Percentiles rank a stretch among this genome's conserved stretches.
Conservation (phyloP, 1,284 basidiomycete genomes). For the Polyporus tsugae region DNA sequence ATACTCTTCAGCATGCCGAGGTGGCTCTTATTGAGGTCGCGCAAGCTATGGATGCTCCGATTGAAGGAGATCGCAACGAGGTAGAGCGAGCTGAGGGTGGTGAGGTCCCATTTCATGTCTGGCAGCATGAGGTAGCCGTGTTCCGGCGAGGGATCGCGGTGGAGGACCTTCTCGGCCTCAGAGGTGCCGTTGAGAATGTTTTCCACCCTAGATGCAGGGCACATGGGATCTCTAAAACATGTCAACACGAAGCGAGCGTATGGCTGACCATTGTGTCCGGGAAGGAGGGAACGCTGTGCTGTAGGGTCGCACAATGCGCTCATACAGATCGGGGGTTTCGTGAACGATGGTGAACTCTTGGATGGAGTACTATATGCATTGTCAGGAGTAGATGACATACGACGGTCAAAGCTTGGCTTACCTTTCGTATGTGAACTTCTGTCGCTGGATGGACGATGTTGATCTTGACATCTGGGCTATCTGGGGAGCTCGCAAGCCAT, state of each 20-base stretch:
- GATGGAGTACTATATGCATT: constrained; percentile 70
- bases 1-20: constrained; percentile 78
- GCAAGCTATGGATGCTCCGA: constrained; percentile 66
- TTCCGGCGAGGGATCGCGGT: constrained; percentile 60
- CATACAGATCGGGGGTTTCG: constrained; percentile 84
- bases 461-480: constrained; percentile 62
- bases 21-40: constrained; percentile 75
- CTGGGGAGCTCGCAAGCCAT: constrained; percentile 46
- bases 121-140: constrained; percentile 85
- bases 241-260: neutral
- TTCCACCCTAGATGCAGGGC: constrained; percentile 69
- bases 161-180: constrained; percentile 83
- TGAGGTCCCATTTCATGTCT: constrained; percentile 95
- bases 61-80: constrained; percentile 76
- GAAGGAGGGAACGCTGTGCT: constrained; percentile 77
- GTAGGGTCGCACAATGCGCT: constrained; percentile 78
- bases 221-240: neutral
- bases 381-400: neutral
- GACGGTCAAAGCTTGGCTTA: constrained; percentile 31
- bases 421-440: constrained; percentile 84
- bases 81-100: constrained; percentile 75
- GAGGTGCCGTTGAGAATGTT: constrained; percentile 86
- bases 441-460: constrained; percentile 86
- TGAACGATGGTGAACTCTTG: constrained; percentile 79
- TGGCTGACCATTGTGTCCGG: constrained; percentile 80